These are phyloP conservation scores for Neospermospora avenae DNA, from an alignment of 2,329 filamentous ascomycete genomes.

Conservation along the genomic window DNA sequence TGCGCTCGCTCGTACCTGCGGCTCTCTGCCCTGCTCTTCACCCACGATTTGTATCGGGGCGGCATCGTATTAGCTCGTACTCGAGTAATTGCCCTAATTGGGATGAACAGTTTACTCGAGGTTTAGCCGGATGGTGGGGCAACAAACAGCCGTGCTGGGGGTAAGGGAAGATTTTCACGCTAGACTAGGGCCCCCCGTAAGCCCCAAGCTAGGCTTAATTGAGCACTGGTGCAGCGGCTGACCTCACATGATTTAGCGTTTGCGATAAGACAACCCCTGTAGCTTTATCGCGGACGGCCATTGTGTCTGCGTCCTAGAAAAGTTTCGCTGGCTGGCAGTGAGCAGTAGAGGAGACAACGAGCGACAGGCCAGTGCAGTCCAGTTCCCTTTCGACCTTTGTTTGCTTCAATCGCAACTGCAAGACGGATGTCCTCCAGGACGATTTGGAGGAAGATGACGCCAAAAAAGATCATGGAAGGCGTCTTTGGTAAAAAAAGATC, in stretches of 20 bases:
- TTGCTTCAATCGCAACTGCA: neutral
- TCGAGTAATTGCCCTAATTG: neutral
- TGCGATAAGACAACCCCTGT: neutral
- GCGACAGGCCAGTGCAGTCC: neutral
- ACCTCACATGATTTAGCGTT: neutral
- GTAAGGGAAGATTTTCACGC: neutral
- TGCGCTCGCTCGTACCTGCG: too few relatives aligned
- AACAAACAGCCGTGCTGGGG: neutral
- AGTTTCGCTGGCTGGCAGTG: neutral
- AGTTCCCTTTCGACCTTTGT: neutral
- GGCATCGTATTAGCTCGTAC: neutral
- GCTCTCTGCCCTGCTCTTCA: too few relatives aligned
- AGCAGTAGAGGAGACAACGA: neutral
- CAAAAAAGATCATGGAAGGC: constrained; percentile 54
- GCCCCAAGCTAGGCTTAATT: neutral
- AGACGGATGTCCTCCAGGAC: constrained; percentile 21
- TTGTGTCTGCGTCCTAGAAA: neutral
- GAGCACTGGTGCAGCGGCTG: neutral
- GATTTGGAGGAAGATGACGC: constrained; percentile 31
- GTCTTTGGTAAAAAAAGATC: constrained; percentile 50
- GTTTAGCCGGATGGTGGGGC: neutral
- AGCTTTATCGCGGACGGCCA: neutral
- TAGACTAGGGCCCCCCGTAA: neutral
- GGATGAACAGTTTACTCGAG: neutral
- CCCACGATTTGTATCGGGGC: too few relatives aligned